phyloP scores from a whole-genome alignment of 1,139 yeast genomes.

The Nadsonia commutata region DNA sequence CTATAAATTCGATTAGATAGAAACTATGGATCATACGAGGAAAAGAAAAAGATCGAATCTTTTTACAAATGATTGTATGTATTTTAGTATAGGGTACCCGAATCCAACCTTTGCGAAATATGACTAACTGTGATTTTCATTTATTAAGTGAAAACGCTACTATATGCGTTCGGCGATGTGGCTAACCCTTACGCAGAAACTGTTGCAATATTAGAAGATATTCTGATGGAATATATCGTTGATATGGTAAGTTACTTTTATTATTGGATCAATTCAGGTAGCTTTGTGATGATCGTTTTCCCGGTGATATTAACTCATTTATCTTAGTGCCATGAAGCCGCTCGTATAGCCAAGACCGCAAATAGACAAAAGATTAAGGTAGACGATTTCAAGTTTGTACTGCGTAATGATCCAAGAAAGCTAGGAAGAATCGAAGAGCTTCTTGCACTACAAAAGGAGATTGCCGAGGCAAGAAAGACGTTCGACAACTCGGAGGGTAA shows the following conservation, averaged over 20 bases:
- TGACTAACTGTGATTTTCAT: neutral
- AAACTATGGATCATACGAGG: conserved; percentile 3
- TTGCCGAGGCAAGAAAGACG: conserved; percentile 67
- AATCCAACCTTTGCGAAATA: neutral
- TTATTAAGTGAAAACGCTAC: conserved; percentile 40
- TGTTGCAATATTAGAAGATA: conserved; percentile 66
- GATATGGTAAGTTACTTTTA: conserved; percentile 30
- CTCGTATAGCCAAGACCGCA: conserved; percentile 35
- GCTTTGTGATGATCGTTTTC: neutral
- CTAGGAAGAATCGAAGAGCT: conserved; percentile 76
- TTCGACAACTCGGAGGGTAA: conserved; percentile 57
- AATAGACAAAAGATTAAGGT: conserved; percentile 65
- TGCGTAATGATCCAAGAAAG: conserved; percentile 70
- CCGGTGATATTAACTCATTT: no score
- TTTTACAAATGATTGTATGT: conserved; percentile 25
- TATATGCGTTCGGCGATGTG: conserved; percentile 81
- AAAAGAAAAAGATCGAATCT: conserved; percentile 18
- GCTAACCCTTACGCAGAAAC: conserved; percentile 66
- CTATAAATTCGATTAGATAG: no score
- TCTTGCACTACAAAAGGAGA: conserved; percentile 56
- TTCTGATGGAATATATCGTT: conserved; percentile 60
- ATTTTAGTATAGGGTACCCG: neutral
- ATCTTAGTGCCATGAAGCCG: conserved; percentile 38
- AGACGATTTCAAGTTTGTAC: conserved; percentile 77
- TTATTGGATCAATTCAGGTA: conserved; percentile 7